These are phyloP conservation scores for Neonothopanus nambi DNA, from an alignment of 1,284 basidiomycete species.

Conservation along the genomic window DNA sequence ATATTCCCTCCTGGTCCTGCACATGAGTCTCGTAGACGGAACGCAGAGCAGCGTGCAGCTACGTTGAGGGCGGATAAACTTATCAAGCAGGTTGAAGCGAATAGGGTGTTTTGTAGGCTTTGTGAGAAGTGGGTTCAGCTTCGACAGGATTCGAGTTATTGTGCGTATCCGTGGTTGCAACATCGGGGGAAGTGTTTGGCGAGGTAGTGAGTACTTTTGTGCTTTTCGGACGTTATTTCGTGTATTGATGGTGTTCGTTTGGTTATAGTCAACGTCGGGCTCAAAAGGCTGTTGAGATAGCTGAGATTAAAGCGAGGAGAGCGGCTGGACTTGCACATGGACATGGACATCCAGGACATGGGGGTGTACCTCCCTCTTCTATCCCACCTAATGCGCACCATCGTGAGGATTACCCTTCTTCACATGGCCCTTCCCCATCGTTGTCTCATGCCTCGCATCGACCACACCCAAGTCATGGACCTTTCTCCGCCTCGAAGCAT, in stretches of 20 bases:
- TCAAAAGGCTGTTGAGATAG: conserved; percentile 46
- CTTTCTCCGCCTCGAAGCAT: neutral
- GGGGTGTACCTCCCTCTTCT: neutral
- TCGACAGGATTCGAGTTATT: conserved; percentile 69
- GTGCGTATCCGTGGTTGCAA: conserved; percentile 76
- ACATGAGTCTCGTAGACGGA: conserved; percentile 66
- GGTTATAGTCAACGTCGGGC: conserved; percentile 47
- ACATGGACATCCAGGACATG: neutral
- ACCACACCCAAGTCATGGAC: neutral
- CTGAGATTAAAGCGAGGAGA: conserved; percentile 29
- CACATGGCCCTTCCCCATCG: conserved; percentile 6
- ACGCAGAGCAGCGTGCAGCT: conserved; percentile 73
- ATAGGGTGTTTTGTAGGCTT: conserved; percentile 69
- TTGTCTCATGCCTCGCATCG: conserved; percentile 1
- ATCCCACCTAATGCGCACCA: neutral
- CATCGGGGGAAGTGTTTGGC: conserved; percentile 72
- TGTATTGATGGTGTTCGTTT: neutral
- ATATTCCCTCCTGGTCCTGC: conserved; percentile 44
- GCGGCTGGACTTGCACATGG: neutral
- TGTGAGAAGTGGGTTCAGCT: conserved; percentile 81
- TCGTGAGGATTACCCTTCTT: conserved; percentile 1
- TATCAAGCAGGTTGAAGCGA: conserved; percentile 68
- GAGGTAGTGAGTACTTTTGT: conserved; percentile 51
- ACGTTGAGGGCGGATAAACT: conserved; percentile 62
- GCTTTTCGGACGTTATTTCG: conserved; percentile 16